Base-by-base conservation (phyloP, 129 eudicot genomes). In the Calendula officinalis region DNA sequence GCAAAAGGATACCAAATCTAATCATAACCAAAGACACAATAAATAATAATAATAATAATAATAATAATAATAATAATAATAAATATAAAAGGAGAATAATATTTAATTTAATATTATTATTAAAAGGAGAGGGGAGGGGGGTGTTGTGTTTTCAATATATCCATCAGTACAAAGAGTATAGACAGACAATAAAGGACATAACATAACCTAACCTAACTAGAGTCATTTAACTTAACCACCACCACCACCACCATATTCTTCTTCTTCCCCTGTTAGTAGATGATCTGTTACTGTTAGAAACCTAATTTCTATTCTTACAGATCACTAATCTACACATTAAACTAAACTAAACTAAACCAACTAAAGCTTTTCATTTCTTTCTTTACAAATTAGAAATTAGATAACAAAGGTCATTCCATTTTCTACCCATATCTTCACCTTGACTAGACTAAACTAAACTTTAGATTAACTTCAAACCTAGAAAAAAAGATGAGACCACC, bases 261-360 rank as follows among this genome's bases (percentile, higher is more conserved):
- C 75, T 73, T 48, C 70, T 53, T 57, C 76, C 82, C 69, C 76
- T 61, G 63, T 62, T 64, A 64, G 78, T 15, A 73, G 77, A 76
- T 79, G 89, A 79, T 76, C 89, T 79, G 85, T 22, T 22, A 22
- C 30, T 22, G 30, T 76, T 79, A 83, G 80, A 71, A 53, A 66
- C 66, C 64, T 22, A n/a, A n/a, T n/a, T n/a, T n/a, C n/a, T n/a
- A n/a, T n/a, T 22, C 1, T 56, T 80, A 78, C 89, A 83, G 85
- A 83, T 76, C 89, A 74, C 54, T 71, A 55, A 63, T 81, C 82
- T 71, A 76, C 78, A 69, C 39, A 64, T 69, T 62, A 68, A 57
- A 0, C 30, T 22, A 22, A 22, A 22, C 30, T 22, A 22, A 22
- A 22, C 30, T 22, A 22, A 22, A 22, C 30, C 2, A 66, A 57